These are phyloP conservation scores for Boletus rex-veris DNA, from an alignment of 768 basidiomycete genomes.

Conservation along the genomic window DNA sequence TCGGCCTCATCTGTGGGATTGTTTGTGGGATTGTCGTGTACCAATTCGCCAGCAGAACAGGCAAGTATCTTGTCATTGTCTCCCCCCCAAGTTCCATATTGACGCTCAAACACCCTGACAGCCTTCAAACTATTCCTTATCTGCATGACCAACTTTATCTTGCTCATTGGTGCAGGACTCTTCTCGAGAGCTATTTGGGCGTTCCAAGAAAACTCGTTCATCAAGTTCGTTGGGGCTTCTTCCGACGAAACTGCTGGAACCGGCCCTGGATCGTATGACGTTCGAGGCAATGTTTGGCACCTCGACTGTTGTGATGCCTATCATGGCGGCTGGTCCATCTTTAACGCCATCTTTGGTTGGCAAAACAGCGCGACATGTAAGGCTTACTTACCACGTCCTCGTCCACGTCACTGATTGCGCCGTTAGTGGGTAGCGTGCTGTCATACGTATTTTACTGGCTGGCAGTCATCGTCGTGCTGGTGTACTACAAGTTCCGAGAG, in stretches of 20 bases:
- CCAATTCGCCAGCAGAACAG: conserved; percentile 69
- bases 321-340: conserved; percentile 71
- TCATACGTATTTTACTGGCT: conserved; percentile 93
- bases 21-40: conserved; percentile 76
- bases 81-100: not conserved
- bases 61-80: conserved; percentile 35
- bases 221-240: conserved; percentile 65
- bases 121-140: conserved; percentile 87
- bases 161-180: conserved; percentile 92
- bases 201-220: conserved; percentile 70
- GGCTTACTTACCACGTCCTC: conserved; percentile 2
- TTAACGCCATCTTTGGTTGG: conserved; percentile 86
- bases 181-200: conserved; percentile 75
- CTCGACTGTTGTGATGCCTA: conserved; percentile 72
- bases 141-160: conserved; percentile 85
- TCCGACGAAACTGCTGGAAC: conserved; percentile 64
- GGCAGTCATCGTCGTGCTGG: conserved; percentile 63
- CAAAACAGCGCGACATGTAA: conserved; percentile 73
- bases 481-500: conserved; percentile 65
- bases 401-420: not conserved
- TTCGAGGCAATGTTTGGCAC: conserved; percentile 86
- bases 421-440: conserved; percentile 67
- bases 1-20: conserved; percentile 77
- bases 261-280: conserved; percentile 83
- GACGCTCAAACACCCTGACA: conserved; percentile 14